Evolutionary conservation across 2,329 filamentous ascomycete species (phyloP), one percentile per base, ranked within the genome.

Genomic region (Colletotrichum orbiculare): DNA sequence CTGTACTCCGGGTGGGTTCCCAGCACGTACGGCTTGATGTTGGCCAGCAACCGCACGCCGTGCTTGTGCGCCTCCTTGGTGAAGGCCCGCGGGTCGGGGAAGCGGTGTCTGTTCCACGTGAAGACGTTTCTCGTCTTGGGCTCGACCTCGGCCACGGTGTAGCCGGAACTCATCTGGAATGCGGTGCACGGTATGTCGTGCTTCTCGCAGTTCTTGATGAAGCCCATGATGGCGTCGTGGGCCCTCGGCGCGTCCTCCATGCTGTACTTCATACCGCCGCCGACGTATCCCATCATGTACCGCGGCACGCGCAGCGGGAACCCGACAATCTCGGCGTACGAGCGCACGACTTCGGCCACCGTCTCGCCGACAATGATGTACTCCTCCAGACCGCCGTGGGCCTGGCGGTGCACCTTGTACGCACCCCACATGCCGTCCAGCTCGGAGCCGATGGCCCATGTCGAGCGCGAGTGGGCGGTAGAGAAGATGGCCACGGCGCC

Each of bases 361-460:
- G 88, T 92, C 69, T 83, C 83, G 11, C 90, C 90, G 1, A 91
- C 82, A 52, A 93, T 85, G 25, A 89, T 79, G 69, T 92, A 92
- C 76, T 92, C 85, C 72, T 93, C 90, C 0, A 93, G 79, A 0
- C 91, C 91, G 25, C 91, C 90, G 67, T 89, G 85, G 65, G 91
- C 88, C 74, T 93, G 90, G 8, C 90, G 84, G 70, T 91, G 91
- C 17, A 91, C 88, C 73, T 92, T 92, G 83, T 88, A 92, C 62
- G 85, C 85, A 0, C 90, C 90, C 89, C 90, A 93, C 77, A 92
- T 85, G 35, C 90, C 90, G 71, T 93, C 91, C 76, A 93, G 89
- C 74, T 93, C 90, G 1, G 87, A 87, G 2, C 90, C 91, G 8
- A 93, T 81, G 8, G 85, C 86, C 79, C 89, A 92, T 13, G 83